These are phyloP conservation scores for Collybia mongolica DNA, from an alignment of 768 basidiomycete genomes.

Conservation along the genomic window DNA sequence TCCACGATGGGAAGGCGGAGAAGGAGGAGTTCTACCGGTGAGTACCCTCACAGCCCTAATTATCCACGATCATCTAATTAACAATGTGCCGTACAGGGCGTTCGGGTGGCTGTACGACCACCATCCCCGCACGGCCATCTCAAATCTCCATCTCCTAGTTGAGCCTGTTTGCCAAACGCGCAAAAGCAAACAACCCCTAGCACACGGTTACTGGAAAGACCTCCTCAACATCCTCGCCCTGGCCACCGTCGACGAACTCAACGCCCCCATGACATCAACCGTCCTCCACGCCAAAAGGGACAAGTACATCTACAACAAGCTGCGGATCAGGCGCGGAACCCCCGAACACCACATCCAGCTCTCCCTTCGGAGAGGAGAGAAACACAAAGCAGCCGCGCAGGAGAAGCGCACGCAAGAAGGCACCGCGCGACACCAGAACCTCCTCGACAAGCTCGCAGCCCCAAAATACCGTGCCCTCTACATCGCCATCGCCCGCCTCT, in stretches of 20 bases:
- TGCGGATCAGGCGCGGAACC: conserved; percentile 9
- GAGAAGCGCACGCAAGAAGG: conserved; percentile 21
- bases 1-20: conserved; percentile 67
- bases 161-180: conserved; percentile 43
- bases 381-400: conserved; percentile 20
- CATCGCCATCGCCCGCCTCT: conserved; percentile 59
- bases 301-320: conserved; percentile 13
- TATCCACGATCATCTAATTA: not conserved
- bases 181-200: conserved; percentile 19
- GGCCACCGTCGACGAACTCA: conserved; percentile 52
- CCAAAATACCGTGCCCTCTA: conserved; percentile 62
- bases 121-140: conserved; percentile 69
- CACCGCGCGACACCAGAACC: conserved; percentile 27
- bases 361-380: conserved; percentile 13
- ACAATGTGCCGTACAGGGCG: conserved; percentile 32
- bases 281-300: conserved; percentile 28
- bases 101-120: conserved; percentile 70
- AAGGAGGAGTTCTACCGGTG: conserved; percentile 61
- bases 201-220: conserved; percentile 78
- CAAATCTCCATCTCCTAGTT: conserved; percentile 54
- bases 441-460: conserved; percentile 41
- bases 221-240: conserved; percentile 67
- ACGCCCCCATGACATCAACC: conserved; percentile 13
- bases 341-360: conserved; percentile 21
- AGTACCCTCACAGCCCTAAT: conserved; percentile 5